A percentile compares a stretch with the other conserved stretches of the same genome.
Conservation (phyloP, 2,329 filamentous ascomycete genomes). For the Arthrobotrys sphaeroides region DNA sequence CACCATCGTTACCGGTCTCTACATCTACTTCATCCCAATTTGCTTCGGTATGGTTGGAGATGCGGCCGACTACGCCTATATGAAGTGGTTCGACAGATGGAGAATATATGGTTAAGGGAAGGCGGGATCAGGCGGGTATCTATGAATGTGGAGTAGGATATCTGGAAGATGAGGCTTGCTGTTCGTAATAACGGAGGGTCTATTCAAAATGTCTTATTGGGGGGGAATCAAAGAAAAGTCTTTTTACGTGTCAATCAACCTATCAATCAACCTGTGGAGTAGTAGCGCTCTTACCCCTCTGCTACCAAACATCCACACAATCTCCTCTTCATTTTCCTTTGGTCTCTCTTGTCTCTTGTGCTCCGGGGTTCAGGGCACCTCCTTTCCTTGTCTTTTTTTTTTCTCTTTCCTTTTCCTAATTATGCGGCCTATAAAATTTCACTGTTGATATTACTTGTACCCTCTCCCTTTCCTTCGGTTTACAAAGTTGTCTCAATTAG, state of each 20-base stretch:
- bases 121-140: background rate
- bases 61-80: constrained; percentile 83
- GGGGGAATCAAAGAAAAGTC: constrained; percentile 14
- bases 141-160: background rate
- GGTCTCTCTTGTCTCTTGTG: background rate
- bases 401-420: constrained; percentile 25
- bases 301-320: background rate
- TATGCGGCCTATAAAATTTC: constrained; percentile 40
- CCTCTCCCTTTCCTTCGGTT: constrained; percentile 22
- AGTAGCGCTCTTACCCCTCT: background rate
- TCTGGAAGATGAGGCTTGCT: background rate
- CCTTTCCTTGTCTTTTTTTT: background rate
- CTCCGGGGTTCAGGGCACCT: constrained; percentile 24
- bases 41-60: constrained; percentile 94
- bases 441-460: constrained; percentile 47
- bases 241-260: constrained; percentile 17
- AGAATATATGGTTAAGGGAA: constrained; percentile 73
- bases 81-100: constrained; percentile 94
- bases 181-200: background rate
- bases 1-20: constrained; percentile 77
- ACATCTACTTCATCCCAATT: constrained; percentile 89
- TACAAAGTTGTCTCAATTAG: constrained; percentile 32
- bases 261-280: background rate
- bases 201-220: constrained; percentile 9
- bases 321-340: constrained; percentile 25